A percentile compares a stretch with the other conserved stretches of the same genome.
Evolutionary conservation across 1,139 yeast species (phyloP).

Genomic region (Taphrina betulina): DNA sequence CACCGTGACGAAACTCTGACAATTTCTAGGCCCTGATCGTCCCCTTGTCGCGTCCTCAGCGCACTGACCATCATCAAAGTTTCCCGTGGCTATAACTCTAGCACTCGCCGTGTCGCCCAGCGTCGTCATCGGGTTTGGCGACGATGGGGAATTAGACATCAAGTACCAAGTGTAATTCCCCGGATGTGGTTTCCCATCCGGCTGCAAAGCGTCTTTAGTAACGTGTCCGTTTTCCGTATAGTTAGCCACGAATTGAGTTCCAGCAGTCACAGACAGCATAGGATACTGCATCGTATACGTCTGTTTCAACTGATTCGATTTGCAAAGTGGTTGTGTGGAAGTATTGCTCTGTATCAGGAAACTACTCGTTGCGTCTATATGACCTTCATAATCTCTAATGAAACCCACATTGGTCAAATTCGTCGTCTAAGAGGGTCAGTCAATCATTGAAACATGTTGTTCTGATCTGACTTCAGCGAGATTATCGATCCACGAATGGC

Average conservation of each 20-base stretch:
- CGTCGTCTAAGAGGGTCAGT: too few relatives aligned
- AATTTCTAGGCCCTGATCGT: constrained; percentile 35
- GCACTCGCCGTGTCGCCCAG: constrained; percentile 34
- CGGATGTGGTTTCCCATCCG: constrained; percentile 38
- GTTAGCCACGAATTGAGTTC: constrained; percentile 35
- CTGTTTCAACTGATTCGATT: constrained; percentile 33
- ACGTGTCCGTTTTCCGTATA: constrained; percentile 39
- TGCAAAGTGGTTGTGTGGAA: constrained; percentile 29
- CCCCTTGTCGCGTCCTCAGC: constrained; percentile 36
- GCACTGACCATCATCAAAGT: constrained; percentile 39
- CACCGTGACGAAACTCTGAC: constrained; percentile 35
- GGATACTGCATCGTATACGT: constrained; percentile 38
- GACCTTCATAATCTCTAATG: constrained; percentile 28
- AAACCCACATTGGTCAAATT: constrained; percentile 21
- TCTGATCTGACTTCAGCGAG: constrained; percentile 16
- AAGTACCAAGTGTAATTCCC: constrained; percentile 37
- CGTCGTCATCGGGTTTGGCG: constrained; percentile 32
- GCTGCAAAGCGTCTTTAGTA: constrained; percentile 37
- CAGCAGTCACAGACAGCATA: constrained; percentile 37
- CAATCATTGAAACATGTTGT: too few relatives aligned
- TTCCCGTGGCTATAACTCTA: constrained; percentile 36
- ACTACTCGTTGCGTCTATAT: constrained; percentile 19
- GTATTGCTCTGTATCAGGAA: constrained; percentile 3
- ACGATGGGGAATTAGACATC: constrained; percentile 28
- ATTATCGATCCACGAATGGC: constrained; percentile 29